phyloP scores from a whole-genome alignment of 257 asterid genomes.

The Solanum dulcamara region DNA sequence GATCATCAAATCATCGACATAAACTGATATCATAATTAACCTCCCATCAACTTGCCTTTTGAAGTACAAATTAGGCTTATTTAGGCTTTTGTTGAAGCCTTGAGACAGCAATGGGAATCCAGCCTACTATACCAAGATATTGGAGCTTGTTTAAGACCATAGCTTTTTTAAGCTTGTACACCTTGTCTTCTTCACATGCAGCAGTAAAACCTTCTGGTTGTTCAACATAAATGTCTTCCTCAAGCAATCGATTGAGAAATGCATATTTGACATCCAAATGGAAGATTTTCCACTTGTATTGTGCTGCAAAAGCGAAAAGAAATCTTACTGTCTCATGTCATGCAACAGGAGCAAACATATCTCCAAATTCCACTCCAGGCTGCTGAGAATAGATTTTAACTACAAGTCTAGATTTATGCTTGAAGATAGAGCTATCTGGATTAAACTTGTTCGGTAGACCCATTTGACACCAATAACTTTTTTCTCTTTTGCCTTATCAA shows the following conservation, averaged over 20 bases:
- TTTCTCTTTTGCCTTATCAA: neutral
- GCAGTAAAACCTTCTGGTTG: neutral
- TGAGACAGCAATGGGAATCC: neutral
- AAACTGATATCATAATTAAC: neutral
- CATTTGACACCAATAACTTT: neutral
- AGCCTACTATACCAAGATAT: neutral
- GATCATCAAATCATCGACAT: neutral
- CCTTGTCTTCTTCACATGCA: no score
- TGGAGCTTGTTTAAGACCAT: neutral
- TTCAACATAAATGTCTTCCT: neutral
- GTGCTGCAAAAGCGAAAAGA: neutral
- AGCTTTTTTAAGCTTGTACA: neutral
- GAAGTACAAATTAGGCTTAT: neutral
- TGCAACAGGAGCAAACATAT: neutral
- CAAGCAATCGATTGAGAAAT: neutral
- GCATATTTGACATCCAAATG: neutral
- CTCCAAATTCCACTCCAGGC: neutral
- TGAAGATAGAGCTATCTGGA: neutral
- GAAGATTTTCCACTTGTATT: neutral
- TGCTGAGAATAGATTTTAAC: no score
- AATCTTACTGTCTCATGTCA: neutral
- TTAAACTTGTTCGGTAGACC: no score
- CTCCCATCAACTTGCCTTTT: no score
- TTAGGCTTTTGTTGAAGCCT: neutral
- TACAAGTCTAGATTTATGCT: no score